Percentiles rank a stretch among this genome's conserved stretches.
Evolutionary conservation across 2,329 filamentous ascomycete genomes (phyloP).

Genomic region (Ophiostoma montium): DNA sequence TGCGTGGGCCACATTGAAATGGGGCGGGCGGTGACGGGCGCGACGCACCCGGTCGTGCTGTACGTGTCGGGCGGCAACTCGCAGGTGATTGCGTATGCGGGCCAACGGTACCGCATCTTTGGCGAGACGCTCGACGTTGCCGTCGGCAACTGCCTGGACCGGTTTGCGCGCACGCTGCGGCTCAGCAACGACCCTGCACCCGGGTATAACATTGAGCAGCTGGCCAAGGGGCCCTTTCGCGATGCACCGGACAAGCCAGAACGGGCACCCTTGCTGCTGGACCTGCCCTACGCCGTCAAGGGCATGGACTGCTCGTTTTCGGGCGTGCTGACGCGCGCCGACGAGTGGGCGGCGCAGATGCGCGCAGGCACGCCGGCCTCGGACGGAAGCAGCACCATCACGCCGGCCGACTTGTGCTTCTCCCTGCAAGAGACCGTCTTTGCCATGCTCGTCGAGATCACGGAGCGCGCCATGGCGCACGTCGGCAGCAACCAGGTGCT

Average conservation of each 20-base stretch:
- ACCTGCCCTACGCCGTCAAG: slow-evolving; percentile 91
- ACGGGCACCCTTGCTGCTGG: slow-evolving; percentile 56
- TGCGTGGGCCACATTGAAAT: slow-evolving; percentile 99
- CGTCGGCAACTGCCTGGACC: slow-evolving; percentile 92
- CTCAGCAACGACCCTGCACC: slow-evolving; percentile 95
- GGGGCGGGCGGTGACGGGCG: slow-evolving; percentile 84
- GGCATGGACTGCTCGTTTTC: slow-evolving; percentile 98
- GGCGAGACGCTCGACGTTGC: slow-evolving; percentile 96
- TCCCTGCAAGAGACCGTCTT: slow-evolving; percentile 90
- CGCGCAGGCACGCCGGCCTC: slow-evolving; percentile 27
- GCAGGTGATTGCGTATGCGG: slow-evolving; percentile 93
- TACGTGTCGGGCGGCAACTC: slow-evolving; percentile 96
- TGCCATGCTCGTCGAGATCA: slow-evolving; percentile 97
- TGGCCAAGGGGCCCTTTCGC: slow-evolving; percentile 42
- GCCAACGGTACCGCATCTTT: slow-evolving; percentile 92
- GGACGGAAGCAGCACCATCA: slow-evolving; percentile 51
- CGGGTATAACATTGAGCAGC: slow-evolving; percentile 94
- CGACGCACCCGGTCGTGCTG: slow-evolving; percentile 80
- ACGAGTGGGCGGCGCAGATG: slow-evolving; percentile 62
- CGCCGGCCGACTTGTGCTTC: slow-evolving; percentile 79
- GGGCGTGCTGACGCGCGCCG: slow-evolving; percentile 74
- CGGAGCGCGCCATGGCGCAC: slow-evolving; percentile 95
- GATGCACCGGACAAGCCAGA: slow-evolving; percentile 24
- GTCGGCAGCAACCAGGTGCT: slow-evolving; percentile 83
- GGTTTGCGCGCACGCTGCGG: slow-evolving; percentile 78